Evolutionary conservation across 768 basidiomycete genomes (phyloP).

Genomic region (Boletus bicolor): DNA sequence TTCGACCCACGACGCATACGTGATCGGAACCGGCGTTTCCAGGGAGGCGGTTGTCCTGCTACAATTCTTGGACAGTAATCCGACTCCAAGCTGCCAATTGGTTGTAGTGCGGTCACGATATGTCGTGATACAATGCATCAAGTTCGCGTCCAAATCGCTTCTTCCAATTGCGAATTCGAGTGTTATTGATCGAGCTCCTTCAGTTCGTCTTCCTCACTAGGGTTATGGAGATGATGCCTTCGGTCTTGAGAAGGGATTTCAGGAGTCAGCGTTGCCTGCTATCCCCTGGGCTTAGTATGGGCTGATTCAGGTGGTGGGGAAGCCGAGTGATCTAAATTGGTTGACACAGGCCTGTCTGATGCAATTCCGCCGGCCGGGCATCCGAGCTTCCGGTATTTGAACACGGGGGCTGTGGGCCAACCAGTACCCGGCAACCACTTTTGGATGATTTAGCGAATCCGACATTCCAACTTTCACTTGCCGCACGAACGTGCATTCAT

Average conservation of each 20-base stretch:
- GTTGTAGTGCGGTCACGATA: too few species aligned
- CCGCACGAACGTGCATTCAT: slow-evolving; percentile 26
- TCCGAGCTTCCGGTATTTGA: not conserved
- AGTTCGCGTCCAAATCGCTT: too few species aligned
- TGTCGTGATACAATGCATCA: too few species aligned
- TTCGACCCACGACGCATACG: too few species aligned
- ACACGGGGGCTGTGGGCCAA: not conserved
- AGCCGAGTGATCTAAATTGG: not conserved
- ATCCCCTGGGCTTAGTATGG: too few species aligned
- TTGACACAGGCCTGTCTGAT: not conserved
- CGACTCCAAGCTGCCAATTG: too few species aligned
- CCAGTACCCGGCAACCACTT: slow-evolving; percentile 1
- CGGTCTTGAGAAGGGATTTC: not conserved
- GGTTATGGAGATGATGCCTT: too few species aligned
- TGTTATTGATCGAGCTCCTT: too few species aligned
- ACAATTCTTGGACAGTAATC: too few species aligned
- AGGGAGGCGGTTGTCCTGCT: too few species aligned
- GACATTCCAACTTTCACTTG: slow-evolving; percentile 5
- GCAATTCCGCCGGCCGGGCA: not conserved
- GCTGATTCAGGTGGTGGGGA: not conserved
- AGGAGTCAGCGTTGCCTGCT: not conserved
- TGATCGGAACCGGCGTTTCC: too few species aligned
- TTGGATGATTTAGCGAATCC: slow-evolving; percentile 5
- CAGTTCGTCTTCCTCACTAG: not conserved
- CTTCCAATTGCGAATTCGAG: too few species aligned